phyloP scores from a whole-genome alignment of 2,329 filamentous ascomycete genomes.

The Thielaviopsis musarum region DNA sequence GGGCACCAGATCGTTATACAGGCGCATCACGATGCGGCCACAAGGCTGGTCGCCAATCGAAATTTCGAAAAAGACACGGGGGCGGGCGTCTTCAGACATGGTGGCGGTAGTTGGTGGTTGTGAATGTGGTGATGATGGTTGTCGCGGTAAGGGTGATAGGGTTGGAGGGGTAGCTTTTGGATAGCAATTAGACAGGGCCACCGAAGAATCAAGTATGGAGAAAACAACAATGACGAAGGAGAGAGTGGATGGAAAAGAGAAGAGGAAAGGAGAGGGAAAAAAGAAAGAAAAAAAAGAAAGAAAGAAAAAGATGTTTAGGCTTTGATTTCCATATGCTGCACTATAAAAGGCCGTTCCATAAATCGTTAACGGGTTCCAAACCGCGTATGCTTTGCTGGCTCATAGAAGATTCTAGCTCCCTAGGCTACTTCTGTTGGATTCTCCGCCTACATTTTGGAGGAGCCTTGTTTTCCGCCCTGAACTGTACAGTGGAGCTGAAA shows the following conservation, averaged over 20 bases:
- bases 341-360: neutral
- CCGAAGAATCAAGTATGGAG: neutral
- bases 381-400: neutral
- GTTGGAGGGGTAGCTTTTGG: constrained; percentile 1
- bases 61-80: constrained; percentile 88
- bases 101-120: constrained; percentile 10
- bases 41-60: constrained; percentile 55
- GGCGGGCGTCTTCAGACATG: constrained; percentile 34
- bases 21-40: constrained; percentile 74
- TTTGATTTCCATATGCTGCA: neutral
- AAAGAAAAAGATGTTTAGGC: neutral
- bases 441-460: neutral
- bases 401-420: constrained; percentile 11
- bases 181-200: too few species aligned
- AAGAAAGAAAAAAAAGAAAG: neutral
- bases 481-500: neutral
- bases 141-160: constrained; percentile 2
- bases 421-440: constrained; percentile 2
- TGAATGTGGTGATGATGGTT: constrained; percentile 2
- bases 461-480: neutral
- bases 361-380: neutral
- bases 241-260: neutral
- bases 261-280: neutral
- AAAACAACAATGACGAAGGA: neutral
- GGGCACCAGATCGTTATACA: constrained; percentile 62